Percentiles rank a stretch among this genome's conserved stretches.
phyloP scores from a whole-genome alignment of 2,329 filamentous ascomycete genomes.

The Arthrinium phaeospermum region DNA sequence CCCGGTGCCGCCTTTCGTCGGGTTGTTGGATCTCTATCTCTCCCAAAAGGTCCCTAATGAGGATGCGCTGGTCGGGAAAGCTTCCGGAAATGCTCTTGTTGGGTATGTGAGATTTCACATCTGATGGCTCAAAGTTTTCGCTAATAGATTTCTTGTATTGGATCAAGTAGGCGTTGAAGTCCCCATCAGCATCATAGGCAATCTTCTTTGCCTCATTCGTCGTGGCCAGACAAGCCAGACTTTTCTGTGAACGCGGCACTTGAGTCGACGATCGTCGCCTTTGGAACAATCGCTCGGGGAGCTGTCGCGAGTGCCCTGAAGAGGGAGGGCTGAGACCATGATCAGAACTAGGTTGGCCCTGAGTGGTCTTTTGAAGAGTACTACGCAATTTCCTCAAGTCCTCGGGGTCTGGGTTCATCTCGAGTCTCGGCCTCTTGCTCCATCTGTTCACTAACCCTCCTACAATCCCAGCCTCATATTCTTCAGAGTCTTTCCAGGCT shows the following conservation, averaged over 20 bases:
- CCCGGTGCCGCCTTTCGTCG: neutral
- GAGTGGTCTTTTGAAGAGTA: neutral
- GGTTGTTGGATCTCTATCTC: neutral
- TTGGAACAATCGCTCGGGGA: neutral
- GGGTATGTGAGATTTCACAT: too few relatives aligned
- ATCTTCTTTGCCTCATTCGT: neutral
- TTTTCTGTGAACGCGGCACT: neutral
- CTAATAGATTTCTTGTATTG: slow-evolving; percentile 23
- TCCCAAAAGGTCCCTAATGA: slow-evolving; percentile 23
- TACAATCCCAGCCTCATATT: neutral
- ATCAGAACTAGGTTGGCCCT: neutral
- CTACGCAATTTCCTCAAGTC: neutral
- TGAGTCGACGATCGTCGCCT: neutral
- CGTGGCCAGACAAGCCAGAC: neutral
- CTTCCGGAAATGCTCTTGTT: too few relatives aligned
- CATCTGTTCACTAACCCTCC: neutral
- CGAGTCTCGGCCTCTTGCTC: neutral
- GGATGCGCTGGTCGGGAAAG: slow-evolving; percentile 34
- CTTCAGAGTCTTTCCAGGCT: neutral
- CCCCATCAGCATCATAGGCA: slow-evolving; percentile 29
- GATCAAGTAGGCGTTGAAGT: slow-evolving; percentile 31
- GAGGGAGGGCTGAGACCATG: neutral
- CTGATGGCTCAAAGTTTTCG: neutral
- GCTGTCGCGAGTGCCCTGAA: neutral
- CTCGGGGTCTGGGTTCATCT: neutral